These are phyloP conservation scores for Russula compacta DNA, from an alignment of 768 basidiomycete genomes.

Conservation along the genomic window DNA sequence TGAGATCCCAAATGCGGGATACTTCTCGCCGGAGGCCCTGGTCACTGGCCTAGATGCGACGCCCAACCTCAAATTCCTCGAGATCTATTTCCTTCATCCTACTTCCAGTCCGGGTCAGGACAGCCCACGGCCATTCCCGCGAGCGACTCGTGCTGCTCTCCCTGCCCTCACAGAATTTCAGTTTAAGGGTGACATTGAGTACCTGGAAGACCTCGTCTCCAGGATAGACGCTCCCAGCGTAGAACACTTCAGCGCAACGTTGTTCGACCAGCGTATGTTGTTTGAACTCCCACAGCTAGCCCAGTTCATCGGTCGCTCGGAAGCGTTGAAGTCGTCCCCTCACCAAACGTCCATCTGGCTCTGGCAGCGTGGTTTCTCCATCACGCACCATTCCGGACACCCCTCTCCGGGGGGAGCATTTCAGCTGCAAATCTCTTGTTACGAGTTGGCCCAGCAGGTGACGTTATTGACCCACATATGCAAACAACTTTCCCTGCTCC, in stretches of 20 bases:
- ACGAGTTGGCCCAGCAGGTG: not conserved
- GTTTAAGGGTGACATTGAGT: slow-evolving; percentile 6
- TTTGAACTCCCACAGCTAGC: slow-evolving; percentile 1
- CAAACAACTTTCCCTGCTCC: not conserved
- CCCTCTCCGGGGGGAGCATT: not conserved
- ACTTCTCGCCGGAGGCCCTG: slow-evolving; percentile 4
- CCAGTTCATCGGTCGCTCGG: slow-evolving; percentile 2
- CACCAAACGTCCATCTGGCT: slow-evolving; percentile 6
- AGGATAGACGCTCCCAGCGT: slow-evolving; percentile 4
- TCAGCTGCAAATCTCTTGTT: not conserved
- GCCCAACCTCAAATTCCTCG: not conserved
- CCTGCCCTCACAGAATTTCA: not conserved
- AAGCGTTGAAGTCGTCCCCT: not conserved
- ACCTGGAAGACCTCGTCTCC: slow-evolving; percentile 3
- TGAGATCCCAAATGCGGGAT: slow-evolving; percentile 3
- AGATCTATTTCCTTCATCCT: not conserved
- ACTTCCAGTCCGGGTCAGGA: not conserved
- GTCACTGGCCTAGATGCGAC: slow-evolving; percentile 1
- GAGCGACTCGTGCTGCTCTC: not conserved
- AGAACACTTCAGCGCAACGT: not conserved
- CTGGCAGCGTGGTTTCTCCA: not conserved
- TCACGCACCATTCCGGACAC: not conserved
- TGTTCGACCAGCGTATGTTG: not conserved
- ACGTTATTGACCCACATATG: not conserved
- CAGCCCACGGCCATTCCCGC: not conserved